Base-by-base conservation (phyloP, 2,329 filamentous ascomycete genomes). In the Trichoderma koningiopsis region DNA sequence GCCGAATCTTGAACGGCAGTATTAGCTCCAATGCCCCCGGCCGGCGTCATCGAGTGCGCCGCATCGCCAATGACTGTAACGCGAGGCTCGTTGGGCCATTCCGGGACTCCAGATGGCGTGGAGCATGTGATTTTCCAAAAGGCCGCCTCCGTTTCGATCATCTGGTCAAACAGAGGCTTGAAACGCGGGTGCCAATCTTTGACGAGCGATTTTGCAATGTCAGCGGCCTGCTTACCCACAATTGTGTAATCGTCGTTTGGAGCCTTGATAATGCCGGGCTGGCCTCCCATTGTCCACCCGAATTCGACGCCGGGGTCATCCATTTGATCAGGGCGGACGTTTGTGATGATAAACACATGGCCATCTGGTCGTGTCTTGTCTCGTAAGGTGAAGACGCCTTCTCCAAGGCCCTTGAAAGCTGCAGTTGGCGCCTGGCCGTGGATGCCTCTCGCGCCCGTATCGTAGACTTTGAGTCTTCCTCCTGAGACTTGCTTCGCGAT, bases 81-180 rank as follows among this genome's bases (percentile, higher is more conserved):
- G 0, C 87, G 81, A 0, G 84, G 82, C 65, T 88, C 83, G 56
- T 87, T 89, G 10, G 78, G 73, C 88, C 88, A 90, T 56, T 85
- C 81, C 0, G 88, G 88, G 0, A 90, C 86, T 1, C 88, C 87
- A 0, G 81, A 81, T 0, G 88, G 88, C 0, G 82, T 84, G 0
- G 87, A 89, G 72, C 87, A 90, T 2, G 88, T 89, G 59, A 91
- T 89, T 73, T 89, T 90, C 87, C 87, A 90, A 72, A 91, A 90
- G 0, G 88, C 88, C 0, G 88, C 85, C 71, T 90, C 86, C 0
- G 77, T 71, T 68, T 84, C 85, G 5, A 79, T 75, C 85, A 89
- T 89, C 43, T 88, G 73, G 6, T 89, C 86, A 70, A 91, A 85
- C 0, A 91, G 76, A 1, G 87, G 82, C 74, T 81, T 84, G 57